Evolutionary conservation across 495 filamentous ascomycete species (phyloP).

Genomic region (Trichoderma gamsii): DNA sequence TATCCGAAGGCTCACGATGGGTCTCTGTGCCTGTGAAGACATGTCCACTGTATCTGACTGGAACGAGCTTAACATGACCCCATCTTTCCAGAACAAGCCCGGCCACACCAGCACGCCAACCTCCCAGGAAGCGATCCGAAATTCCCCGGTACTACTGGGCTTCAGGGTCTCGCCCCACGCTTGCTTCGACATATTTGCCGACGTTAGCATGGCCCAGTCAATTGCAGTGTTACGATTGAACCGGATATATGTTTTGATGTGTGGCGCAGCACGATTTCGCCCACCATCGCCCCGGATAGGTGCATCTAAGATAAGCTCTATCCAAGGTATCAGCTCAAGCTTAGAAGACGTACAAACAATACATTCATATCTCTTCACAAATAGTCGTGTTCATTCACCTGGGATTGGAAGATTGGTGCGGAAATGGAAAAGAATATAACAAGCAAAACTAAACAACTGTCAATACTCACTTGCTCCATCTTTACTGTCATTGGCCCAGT

Average conservation of each 20-base stretch:
- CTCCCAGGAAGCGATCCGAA: conserved; percentile 76
- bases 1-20: conserved; percentile 64
- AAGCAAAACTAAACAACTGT: not conserved
- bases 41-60: conserved; percentile 46
- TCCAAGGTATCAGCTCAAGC: not conserved
- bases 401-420: too few species aligned
- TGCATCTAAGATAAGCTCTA: conserved; percentile 14
- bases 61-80: conserved; percentile 66
- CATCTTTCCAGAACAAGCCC: conserved; percentile 48
- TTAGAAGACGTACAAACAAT: not conserved
- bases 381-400: too few species aligned
- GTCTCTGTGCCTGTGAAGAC: conserved; percentile 19
- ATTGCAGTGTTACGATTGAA: conserved; percentile 53
- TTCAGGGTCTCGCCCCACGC: conserved; percentile 71
- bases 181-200: conserved; percentile 82
- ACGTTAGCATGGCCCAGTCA: conserved; percentile 83
- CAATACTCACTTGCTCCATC: conserved; percentile 29
- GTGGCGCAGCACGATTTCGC: conserved; percentile 74
- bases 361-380: not conserved
- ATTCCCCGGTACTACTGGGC: conserved; percentile 42
- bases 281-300: conserved; percentile 30
- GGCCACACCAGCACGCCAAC: conserved; percentile 85
- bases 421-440: too few species aligned
- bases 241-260: conserved; percentile 86
- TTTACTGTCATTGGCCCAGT: conserved; percentile 57